Evolutionary conservation across 1,139 yeast species (phyloP), one percentile per base, ranked within the genome.

Genomic region (Yamadazyma jaroonii): DNA sequence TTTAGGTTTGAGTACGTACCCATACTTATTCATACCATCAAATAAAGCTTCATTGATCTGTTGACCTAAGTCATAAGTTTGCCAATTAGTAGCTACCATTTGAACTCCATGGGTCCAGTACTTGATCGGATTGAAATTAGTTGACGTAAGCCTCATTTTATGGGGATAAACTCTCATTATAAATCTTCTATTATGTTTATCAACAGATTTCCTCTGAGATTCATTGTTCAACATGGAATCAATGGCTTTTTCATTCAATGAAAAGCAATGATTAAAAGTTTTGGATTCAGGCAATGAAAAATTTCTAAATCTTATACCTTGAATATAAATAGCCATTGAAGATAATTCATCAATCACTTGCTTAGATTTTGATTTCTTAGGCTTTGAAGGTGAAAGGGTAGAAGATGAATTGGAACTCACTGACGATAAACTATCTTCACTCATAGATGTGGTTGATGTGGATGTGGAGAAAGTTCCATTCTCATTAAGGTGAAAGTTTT

Each of bases 81-180:
- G 98, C 97, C 97, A 94, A 54, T 92, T 92, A 2, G 96, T 81
- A 0, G 98, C 97, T 3, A 87, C 97, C 89, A 94, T 78, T 54
- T 92, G 98, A 4, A 76, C 83, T 0, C 99, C 99, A 37, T 75
- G 68, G 34, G 71, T 69, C 98, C 99, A 92, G 52, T 78, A 88
- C 0, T 61, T 62, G 4, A 86, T 63, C 0, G 98, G 97, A 31
- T 74, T 73, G 53, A 87, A 90, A 52, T 92, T 92, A 3, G 88
- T 72, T 2, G 96, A 88, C 38, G 72, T 81, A 42, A 87, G 71
- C 34, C 97, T 65, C 41, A 79, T 74, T 9, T 80, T 81, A 0
- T 95, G 81, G 0, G 99, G 99, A 55, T 94, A 92, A 0, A 89
- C 77, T 37, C 99, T 71, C 84, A 88, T 81, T 40, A 92, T 57